Evolutionary conservation across 495 filamentous ascomycete species (phyloP).

Genomic region (Talaromyces ruber): DNA sequence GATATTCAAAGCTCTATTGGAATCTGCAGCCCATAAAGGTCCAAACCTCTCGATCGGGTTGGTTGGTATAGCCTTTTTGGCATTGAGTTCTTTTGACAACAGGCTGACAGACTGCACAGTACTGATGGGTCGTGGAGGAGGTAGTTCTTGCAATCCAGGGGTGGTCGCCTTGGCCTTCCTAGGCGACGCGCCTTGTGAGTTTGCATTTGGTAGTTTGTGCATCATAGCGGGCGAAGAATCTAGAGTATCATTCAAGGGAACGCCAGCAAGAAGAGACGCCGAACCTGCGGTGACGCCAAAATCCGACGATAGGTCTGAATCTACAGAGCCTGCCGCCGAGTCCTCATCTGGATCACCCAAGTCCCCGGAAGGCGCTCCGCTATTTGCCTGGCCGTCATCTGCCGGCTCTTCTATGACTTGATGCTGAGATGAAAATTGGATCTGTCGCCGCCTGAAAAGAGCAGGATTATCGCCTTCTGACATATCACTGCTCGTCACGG

Average conservation of each 20-base stretch:
- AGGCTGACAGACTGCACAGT: conserved; percentile 72
- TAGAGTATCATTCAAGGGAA: conserved; percentile 34
- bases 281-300: conserved; percentile 60
- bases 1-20: conserved; percentile 71
- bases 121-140: conserved; percentile 86
- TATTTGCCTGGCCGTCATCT: conserved; percentile 47
- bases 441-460: conserved; percentile 51
- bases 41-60: conserved; percentile 83
- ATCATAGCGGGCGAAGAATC: conserved; percentile 37
- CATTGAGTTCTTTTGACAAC: conserved; percentile 61
- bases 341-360: conserved; percentile 49
- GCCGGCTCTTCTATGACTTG: conserved; percentile 50
- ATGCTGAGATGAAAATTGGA: conserved; percentile 41
- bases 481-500: conserved; percentile 84
- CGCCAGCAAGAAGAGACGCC: conserved; percentile 45
- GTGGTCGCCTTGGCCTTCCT: conserved; percentile 52
- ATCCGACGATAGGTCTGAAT: conserved; percentile 56
- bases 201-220: conserved; percentile 33
- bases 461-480: conserved; percentile 80
- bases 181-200: conserved; percentile 39
- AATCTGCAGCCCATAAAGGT: conserved; percentile 76
- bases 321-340: conserved; percentile 55
- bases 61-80: conserved; percentile 67
- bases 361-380: conserved; percentile 22
- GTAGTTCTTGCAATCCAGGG: conserved; percentile 64